Percentiles rank a stretch among this genome's conserved stretches.
phyloP scores from a whole-genome alignment of 1,284 basidiomycete genomes.

The Moesziomyces globuligerus region DNA sequence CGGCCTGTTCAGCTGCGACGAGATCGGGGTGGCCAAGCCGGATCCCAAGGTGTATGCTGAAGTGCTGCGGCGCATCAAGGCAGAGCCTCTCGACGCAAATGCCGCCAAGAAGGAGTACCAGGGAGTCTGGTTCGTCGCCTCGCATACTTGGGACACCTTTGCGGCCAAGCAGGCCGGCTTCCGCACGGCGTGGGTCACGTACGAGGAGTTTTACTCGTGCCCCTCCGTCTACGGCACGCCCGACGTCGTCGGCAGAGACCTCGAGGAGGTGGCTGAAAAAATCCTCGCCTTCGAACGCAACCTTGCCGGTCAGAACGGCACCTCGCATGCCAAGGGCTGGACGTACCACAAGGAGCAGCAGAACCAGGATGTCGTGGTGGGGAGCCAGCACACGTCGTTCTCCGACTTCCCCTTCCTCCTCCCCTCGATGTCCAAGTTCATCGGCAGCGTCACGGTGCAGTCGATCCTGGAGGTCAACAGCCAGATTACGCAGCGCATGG shows the following conservation, averaged over 20 bases:
- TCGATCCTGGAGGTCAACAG: slow-evolving; percentile 29
- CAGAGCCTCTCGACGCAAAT: slow-evolving; percentile 24
- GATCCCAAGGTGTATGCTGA: slow-evolving; percentile 54
- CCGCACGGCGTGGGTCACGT: slow-evolving; percentile 56
- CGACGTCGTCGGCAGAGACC: slow-evolving; percentile 47
- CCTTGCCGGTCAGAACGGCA: slow-evolving; percentile 3
- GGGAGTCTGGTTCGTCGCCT: slow-evolving; percentile 58
- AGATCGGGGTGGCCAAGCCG: slow-evolving; percentile 56
- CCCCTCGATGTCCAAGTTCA: slow-evolving; percentile 44
- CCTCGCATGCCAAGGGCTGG: slow-evolving; percentile 14
- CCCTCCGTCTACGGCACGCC: slow-evolving; percentile 51
- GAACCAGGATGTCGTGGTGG: slow-evolving; percentile 14
- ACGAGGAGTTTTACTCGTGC: slow-evolving; percentile 55
- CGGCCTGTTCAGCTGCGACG: slow-evolving; percentile 58
- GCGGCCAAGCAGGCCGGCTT: slow-evolving; percentile 50
- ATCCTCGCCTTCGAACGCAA: slow-evolving; percentile 50
- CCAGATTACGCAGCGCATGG: slow-evolving; percentile 22
- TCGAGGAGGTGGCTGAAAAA: slow-evolving; percentile 48
- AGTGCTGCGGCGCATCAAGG: slow-evolving; percentile 31
- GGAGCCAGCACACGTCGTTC: slow-evolving; percentile 55
- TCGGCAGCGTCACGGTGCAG: slow-evolving; percentile 25
- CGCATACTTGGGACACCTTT: slow-evolving; percentile 53
- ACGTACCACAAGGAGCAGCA: slow-evolving; percentile 28
- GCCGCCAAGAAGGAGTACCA: slow-evolving; percentile 35
- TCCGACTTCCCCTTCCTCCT: slow-evolving; percentile 57